Evolutionary conservation across 176 grass and related monocot genomes (phyloP).

Genomic region (Avena atlantica): DNA sequence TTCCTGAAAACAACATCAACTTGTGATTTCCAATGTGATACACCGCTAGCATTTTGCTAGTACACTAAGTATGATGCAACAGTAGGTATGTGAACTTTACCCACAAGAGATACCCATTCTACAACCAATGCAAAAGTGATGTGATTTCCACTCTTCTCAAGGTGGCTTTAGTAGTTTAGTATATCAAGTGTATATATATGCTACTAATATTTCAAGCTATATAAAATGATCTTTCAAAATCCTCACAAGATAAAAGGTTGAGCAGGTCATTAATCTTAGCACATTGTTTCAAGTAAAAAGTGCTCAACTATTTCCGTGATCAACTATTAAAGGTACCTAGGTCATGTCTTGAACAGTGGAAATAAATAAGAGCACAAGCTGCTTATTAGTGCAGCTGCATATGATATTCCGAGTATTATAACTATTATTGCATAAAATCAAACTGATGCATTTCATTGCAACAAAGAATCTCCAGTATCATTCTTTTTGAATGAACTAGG

Average conservation of each 20-base stretch:
- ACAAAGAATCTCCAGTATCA: not conserved
- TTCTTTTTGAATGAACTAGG: not conserved
- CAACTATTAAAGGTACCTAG: not conserved
- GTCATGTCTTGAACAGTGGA: not conserved
- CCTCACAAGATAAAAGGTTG: slow-evolving; percentile 59
- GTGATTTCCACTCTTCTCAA: not conserved
- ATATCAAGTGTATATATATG: not conserved
- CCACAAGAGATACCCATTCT: not conserved
- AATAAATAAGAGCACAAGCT: not conserved
- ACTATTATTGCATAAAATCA: not conserved
- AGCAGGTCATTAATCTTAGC: slow-evolving; percentile 50
- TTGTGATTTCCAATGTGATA: not conserved
- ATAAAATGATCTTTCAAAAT: slow-evolving; percentile 40
- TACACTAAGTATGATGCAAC: not conserved
- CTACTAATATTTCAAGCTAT: not conserved
- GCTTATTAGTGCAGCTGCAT: not conserved
- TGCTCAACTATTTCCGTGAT: not conserved
- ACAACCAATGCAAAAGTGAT: not conserved
- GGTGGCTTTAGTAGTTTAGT: too few species aligned
- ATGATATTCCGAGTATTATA: not conserved
- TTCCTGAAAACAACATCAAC: not conserved
- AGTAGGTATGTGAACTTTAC: not conserved
- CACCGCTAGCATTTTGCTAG: not conserved
- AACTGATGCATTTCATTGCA: slow-evolving; percentile 3
- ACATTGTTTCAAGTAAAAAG: not conserved